phyloP scores from a whole-genome alignment of 768 basidiomycete genomes.

The Tephrocybe rancida region DNA sequence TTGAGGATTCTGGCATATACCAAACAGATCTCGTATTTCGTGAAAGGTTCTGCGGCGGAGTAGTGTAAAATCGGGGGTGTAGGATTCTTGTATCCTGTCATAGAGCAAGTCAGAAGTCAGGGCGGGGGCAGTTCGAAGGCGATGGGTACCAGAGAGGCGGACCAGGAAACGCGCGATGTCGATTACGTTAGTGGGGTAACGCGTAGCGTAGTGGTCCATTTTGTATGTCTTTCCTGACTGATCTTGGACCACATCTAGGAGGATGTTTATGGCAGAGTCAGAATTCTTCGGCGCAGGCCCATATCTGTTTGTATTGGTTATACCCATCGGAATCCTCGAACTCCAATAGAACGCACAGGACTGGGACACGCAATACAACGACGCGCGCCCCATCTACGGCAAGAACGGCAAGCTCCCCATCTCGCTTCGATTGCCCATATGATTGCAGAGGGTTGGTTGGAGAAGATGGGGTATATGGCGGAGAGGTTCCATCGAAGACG shows the following conservation, averaged over 20 bases:
- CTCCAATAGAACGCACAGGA: conserved; percentile 77
- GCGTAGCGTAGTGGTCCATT: conserved; percentile 94
- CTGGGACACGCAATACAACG: conserved; percentile 85
- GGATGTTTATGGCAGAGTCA: conserved; percentile 88
- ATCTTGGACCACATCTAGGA: conserved; percentile 85
- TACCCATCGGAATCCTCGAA: too few species aligned
- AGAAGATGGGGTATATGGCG: conserved; percentile 81
- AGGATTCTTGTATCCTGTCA: conserved; percentile 34
- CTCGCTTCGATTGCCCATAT: conserved; percentile 87
- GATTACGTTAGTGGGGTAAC: conserved; percentile 89
- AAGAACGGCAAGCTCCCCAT: conserved; percentile 82
- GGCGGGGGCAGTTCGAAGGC: background rate
- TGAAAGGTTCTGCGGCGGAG: conserved; percentile 78
- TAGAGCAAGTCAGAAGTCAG: background rate
- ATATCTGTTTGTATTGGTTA: too few species aligned
- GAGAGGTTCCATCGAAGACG: conserved; percentile 92
- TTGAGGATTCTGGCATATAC: conserved; percentile 72
- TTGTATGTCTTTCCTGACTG: conserved; percentile 87
- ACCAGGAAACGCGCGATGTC: conserved; percentile 88
- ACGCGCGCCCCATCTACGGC: conserved; percentile 56
- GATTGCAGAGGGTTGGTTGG: conserved; percentile 83
- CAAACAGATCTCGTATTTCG: conserved; percentile 92
- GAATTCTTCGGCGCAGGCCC: conserved; percentile 83
- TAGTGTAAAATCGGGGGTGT: conserved; percentile 85
- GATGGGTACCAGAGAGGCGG: conserved; percentile 60